Percentiles rank a stretch among this genome's conserved stretches.
Evolutionary conservation across 106 monocot species (phyloP).

Genomic region (Cymbidium sinense): DNA sequence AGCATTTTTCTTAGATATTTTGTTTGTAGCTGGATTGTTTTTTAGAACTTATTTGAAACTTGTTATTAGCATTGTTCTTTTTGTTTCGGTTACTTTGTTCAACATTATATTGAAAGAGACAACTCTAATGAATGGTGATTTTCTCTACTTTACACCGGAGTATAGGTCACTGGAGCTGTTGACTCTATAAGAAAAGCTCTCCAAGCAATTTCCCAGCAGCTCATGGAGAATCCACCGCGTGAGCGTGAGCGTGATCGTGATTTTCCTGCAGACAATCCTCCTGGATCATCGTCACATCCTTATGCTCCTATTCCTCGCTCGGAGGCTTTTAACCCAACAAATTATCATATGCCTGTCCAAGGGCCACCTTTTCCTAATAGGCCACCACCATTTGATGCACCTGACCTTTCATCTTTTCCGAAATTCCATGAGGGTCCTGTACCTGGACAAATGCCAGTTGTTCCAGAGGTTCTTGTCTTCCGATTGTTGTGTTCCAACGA

Average conservation of each 20-base stretch:
- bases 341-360: constrained; percentile 30
- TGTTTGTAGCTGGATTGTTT: background rate
- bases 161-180: constrained; percentile 31
- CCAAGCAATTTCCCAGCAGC: constrained; percentile 59
- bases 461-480: constrained; percentile 52
- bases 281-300: constrained; percentile 33
- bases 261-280: constrained; percentile 19
- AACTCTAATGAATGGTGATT: background rate
- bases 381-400: constrained; percentile 38
- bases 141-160: background rate
- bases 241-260: constrained; percentile 57
- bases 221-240: constrained; percentile 65
- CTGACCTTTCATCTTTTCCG: constrained; percentile 39
- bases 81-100: background rate
- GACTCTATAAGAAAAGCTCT: constrained; percentile 56
- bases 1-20: background rate
- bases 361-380: constrained; percentile 34
- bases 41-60: background rate
- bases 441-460: constrained; percentile 20
- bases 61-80: too few species aligned
- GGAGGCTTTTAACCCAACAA: constrained; percentile 43
- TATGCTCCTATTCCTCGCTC: constrained; percentile 25
- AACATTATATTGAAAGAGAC: background rate
- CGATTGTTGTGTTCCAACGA: constrained; percentile 71
- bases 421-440: constrained; percentile 40